Evolutionary conservation across 495 filamentous ascomycete species (phyloP), one percentile per base, ranked within the genome.

Genomic region (Neurospora discreta): DNA sequence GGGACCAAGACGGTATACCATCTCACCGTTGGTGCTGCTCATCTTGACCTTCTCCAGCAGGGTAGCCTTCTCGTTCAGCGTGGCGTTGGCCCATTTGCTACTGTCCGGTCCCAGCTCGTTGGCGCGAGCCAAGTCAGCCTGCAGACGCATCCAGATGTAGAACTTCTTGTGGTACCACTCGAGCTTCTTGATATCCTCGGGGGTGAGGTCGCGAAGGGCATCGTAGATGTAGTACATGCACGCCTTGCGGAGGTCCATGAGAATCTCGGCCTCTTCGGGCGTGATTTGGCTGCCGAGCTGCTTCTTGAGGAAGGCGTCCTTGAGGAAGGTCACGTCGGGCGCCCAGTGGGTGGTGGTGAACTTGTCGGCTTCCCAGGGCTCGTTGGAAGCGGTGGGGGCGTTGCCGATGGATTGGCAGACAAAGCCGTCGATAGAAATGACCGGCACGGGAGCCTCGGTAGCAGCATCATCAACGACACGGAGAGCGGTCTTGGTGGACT

Each of bases 71-170:
- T 77, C 73, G 36, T 76, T 73, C 13, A 68, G 39, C 3, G 71
- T 43, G 0, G 67, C 68, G 30, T 39, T 36, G 6, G 58, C 39
- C 78, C 77, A 77, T 26, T 69, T 23, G 69, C 71, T 73, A 70
- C 78, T 78, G n/a, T 73, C 43, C 0, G 77, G 78, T 0, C 69
- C 78, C 2, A 78, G 73, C 43, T 73, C 58, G 43, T 75, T 74
- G 20, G 72, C 74, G 3, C 73, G 68, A 0, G 78, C 78, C 13
- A 78, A 68, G 60, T 78, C 75, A 11, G 69, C 71, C 10, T 80
- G 78, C 15, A 76, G 71, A 10, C 71, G 36, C 78, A 80, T 80
- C 78, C 78, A 80, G n/a, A 78, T 73, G 71, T 80, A 80, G 52
- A 80, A 80, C 68, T 78, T 80, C 30, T 72, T 74, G 42, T 78